Conservation (phyloP, 306 rosid species). For the Fragaria vesca region DNA sequence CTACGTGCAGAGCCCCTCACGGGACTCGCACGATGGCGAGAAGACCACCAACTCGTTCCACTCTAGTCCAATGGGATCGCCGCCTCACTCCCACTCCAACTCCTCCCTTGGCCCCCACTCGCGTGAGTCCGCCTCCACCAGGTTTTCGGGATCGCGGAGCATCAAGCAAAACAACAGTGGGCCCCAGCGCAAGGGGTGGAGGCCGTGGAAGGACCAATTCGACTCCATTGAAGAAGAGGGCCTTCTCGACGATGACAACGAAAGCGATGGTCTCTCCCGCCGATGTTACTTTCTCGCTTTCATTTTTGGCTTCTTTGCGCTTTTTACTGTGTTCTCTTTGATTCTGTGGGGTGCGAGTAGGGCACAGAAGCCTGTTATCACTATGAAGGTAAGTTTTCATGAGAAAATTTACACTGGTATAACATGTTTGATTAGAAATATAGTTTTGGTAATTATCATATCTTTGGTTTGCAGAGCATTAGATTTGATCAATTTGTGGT, state of each 20-base stretch:
- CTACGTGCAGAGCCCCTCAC: slow-evolving; percentile 83
- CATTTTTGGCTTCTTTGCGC: slow-evolving; percentile 37
- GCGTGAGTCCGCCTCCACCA: slow-evolving; percentile 85
- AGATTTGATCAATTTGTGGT: slow-evolving; percentile 65
- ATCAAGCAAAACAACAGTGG: slow-evolving; percentile 28
- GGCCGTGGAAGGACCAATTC: slow-evolving; percentile 67
- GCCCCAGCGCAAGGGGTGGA: slow-evolving; percentile 41
- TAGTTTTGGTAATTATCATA: background rate
- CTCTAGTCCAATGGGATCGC: slow-evolving; percentile 86
- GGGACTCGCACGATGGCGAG: slow-evolving; percentile 85
- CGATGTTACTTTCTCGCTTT: slow-evolving; percentile 67
- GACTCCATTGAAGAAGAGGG: slow-evolving; percentile 80
- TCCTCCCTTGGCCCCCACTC: slow-evolving; percentile 83
- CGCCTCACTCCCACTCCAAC: slow-evolving; percentile 91
- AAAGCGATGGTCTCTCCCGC: slow-evolving; percentile 32
- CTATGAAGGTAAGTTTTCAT: slow-evolving; percentile 49
- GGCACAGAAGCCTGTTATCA: slow-evolving; percentile 67
- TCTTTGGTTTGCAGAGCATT: slow-evolving; percentile 51
- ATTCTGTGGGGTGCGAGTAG: slow-evolving; percentile 87
- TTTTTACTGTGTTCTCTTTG: slow-evolving; percentile 67
- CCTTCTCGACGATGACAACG: slow-evolving; percentile 47
- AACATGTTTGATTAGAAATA: background rate
- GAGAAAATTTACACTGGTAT: too few relatives aligned
- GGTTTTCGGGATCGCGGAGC: slow-evolving; percentile 66
- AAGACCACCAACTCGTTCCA: slow-evolving; percentile 84